These are phyloP conservation scores for Cornus controversa DNA, from an alignment of 148 eudicot genomes.

Conservation along the genomic window DNA sequence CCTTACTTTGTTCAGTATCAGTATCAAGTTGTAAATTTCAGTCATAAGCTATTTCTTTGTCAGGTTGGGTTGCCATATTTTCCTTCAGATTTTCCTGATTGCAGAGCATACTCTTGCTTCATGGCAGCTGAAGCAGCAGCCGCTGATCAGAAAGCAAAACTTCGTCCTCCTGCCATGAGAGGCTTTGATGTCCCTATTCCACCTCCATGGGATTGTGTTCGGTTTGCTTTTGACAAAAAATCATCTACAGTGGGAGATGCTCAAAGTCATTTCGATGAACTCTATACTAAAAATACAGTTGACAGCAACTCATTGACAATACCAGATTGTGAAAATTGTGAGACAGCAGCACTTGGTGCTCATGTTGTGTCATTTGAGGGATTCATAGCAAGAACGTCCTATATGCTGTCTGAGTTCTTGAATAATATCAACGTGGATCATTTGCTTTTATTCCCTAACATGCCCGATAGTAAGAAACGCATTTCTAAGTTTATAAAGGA, in stretches of 20 bases:
- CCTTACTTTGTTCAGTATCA: not conserved
- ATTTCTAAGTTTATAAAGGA: constrained; percentile 47
- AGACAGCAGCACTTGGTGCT: not conserved
- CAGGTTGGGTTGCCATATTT: constrained; percentile 77
- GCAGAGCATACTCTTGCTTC: constrained; percentile 49
- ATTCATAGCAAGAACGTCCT: constrained; percentile 31
- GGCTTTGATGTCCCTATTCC: constrained; percentile 52
- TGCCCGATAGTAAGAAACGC: constrained; percentile 20
- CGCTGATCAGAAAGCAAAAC: constrained; percentile 30
- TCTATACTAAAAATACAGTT: constrained; percentile 1
- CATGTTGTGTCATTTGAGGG: constrained; percentile 21
- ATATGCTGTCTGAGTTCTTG: constrained; percentile 41
- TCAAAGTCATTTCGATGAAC: constrained; percentile 15
- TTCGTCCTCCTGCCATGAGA: constrained; percentile 52
- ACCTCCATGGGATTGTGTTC: constrained; percentile 74
- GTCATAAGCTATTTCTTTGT: too few species aligned
- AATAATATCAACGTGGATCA: constrained; percentile 31
- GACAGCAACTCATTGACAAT: constrained; percentile 11
- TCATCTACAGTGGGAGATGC: constrained; percentile 17
- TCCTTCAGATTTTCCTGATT: constrained; percentile 86
- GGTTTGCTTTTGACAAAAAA: constrained; percentile 19
- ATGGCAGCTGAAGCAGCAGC: constrained; percentile 53
- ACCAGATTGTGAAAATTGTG: constrained; percentile 12
- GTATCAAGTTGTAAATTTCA: too few species aligned
- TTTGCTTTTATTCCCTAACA: constrained; percentile 47